These are phyloP conservation scores for Mytilinidion resinicola DNA, from an alignment of 495 filamentous ascomycete species.

Conservation along the genomic window DNA sequence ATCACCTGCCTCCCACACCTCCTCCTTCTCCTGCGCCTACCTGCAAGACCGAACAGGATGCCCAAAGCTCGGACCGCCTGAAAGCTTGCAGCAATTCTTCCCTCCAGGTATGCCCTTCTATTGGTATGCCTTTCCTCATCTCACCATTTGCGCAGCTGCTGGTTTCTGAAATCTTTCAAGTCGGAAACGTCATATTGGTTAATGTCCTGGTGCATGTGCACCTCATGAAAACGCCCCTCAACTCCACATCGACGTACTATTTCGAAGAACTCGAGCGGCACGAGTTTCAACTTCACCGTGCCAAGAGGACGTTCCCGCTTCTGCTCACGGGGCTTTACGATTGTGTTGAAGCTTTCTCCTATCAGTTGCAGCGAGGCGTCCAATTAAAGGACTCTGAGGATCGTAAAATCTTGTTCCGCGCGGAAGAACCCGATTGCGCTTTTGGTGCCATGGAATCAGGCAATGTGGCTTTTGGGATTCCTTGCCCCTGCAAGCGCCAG, in stretches of 20 bases:
- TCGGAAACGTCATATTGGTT: not conserved
- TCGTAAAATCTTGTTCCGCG: not conserved
- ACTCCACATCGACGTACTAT: not conserved
- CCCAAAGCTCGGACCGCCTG: no score
- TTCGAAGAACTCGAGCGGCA: not conserved
- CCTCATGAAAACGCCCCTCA: not conserved
- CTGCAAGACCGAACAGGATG: no score
- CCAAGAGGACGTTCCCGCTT: not conserved
- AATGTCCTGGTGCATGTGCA: not conserved
- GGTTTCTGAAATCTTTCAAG: not conserved
- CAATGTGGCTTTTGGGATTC: not conserved
- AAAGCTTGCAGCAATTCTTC: no score
- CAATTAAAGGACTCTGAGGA: not conserved
- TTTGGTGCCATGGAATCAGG: not conserved
- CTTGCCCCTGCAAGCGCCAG: not conserved
- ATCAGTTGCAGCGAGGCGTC: not conserved
- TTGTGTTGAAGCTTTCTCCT: not conserved
- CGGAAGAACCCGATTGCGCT: not conserved
- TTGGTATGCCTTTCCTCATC: no score
- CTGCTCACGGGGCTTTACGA: not conserved
- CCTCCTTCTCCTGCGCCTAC: no score
- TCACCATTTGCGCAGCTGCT: not conserved
- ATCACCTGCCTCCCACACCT: no score
- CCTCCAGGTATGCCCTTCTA: no score
- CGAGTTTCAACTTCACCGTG: not conserved